Evolutionary conservation across 2,329 filamentous ascomycete genomes (phyloP), one percentile per base, ranked within the genome.

Genomic region (Aspergillus vadensis): DNA sequence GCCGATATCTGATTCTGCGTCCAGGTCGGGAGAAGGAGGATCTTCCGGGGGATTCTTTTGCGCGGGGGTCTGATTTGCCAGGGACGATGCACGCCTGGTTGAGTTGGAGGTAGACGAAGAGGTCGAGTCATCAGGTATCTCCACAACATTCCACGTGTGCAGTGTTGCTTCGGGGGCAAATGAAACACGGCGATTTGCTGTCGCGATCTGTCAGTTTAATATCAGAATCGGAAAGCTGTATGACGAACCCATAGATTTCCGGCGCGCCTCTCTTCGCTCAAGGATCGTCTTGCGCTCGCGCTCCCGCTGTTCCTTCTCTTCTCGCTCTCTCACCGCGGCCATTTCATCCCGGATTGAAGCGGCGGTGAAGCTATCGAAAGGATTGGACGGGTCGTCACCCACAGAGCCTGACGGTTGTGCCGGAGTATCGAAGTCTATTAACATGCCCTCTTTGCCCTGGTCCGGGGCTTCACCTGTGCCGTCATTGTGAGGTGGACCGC

Each of bases 101-200:
- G 88, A 87, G 65, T 94, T 91, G 0, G 90, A 90, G 7, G 85
- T 83, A 6, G 87, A 89, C 10, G 87, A 88, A 14, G 89, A 90
- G 1, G 92, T 96, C 19, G 91, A 91, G 73, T 97, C 93, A 71
- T 93, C 92, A 73, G 88, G 85, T 64, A 93, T 90, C 71, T 98
- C 94, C 48, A 97, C 86, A 58, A 95, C 93, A 72, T 98, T 93
- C 84, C 96, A 98, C 0, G 95, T 99, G 74, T 99, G 95, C 38
- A 99, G 83, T 3, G 95, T 99, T 12, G 95, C 95, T 78, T 99
- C 95, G 1, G 95, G 95, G 4, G 95, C 95, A 76, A 99, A 99
- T 0, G 94, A 98, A 36, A 99, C 95, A 72, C 95, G 88, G 70
- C 95, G 88, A 74, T 95, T 96, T 51, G 94, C 85, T 85, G 38